Conservation (phyloP, 2,329 filamentous ascomycete genomes). For the Penicillium polonicum region DNA sequence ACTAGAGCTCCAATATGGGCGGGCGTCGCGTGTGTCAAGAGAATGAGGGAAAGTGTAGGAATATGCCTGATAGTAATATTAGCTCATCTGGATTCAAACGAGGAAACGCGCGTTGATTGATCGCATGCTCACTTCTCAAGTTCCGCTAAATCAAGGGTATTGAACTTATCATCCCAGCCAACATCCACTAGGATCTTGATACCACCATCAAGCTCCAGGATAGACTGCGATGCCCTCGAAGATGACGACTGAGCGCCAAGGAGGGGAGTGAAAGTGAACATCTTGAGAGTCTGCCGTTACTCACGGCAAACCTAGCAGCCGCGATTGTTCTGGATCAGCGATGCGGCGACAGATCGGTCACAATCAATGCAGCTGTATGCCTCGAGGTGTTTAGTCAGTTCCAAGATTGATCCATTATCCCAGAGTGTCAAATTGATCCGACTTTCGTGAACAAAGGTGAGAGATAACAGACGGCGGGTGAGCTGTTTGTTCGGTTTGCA, state of each 20-base stretch:
- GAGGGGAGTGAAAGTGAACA: conserved; percentile 95
- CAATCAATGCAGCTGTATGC: conserved; percentile 5
- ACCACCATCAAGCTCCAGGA: conserved; percentile 92
- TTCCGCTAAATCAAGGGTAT: conserved; percentile 75
- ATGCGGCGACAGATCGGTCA: neutral
- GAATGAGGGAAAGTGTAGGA: conserved; percentile 86
- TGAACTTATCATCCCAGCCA: conserved; percentile 93
- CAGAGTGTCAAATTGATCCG: neutral
- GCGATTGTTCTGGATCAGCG: conserved; percentile 4
- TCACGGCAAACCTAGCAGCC: conserved; percentile 10
- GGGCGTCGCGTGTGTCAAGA: conserved; percentile 90
- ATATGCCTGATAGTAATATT: conserved; percentile 63
- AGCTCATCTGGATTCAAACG: conserved; percentile 13
- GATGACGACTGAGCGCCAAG: conserved; percentile 81
- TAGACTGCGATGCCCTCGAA: conserved; percentile 86
- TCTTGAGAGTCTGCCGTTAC: conserved; percentile 42
- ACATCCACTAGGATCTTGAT: conserved; percentile 94
- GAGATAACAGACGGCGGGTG: neutral
- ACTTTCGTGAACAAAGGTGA: neutral
- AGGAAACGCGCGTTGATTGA: conserved; percentile 1
- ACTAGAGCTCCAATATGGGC: conserved; percentile 90
- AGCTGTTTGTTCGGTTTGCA: conserved; percentile 4
- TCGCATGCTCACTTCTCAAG: conserved; percentile 72
- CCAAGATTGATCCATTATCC: neutral
- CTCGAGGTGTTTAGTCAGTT: neutral